phyloP scores from a whole-genome alignment of 2,329 filamentous ascomycete genomes.

The Cadophora sp. region DNA sequence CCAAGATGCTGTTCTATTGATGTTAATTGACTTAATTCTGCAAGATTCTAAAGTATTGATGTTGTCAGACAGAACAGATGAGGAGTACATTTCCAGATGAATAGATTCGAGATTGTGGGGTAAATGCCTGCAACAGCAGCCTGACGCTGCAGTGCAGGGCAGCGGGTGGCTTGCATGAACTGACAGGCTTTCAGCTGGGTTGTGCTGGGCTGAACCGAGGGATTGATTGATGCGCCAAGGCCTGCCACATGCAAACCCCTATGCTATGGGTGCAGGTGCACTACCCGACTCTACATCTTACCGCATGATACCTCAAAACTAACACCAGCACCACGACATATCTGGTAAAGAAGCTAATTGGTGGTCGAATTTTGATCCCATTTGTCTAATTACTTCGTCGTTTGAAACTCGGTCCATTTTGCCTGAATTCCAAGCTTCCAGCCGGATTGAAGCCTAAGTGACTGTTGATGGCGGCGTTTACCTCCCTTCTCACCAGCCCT shows the following conservation, averaged over 20 bases:
- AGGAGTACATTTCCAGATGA: background rate
- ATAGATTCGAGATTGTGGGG: background rate
- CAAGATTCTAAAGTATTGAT: background rate
- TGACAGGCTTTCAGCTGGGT: background rate
- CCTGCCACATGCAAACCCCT: background rate
- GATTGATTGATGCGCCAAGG: background rate
- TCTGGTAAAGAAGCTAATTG: background rate
- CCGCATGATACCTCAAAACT: background rate
- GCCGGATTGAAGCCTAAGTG: background rate
- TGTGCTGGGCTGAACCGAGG: background rate
- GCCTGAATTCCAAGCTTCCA: background rate
- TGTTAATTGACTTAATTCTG: background rate
- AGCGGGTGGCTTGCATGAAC: background rate
- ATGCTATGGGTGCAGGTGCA: background rate
- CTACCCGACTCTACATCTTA: background rate
- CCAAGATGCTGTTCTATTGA: background rate
- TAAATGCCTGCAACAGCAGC: background rate
- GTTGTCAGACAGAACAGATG: background rate
- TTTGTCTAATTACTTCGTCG: background rate
- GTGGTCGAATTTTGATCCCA: background rate
- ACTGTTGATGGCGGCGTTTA: background rate
- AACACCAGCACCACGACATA: background rate
- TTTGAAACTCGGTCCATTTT: background rate
- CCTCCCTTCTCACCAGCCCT: background rate
- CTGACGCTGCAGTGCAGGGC: background rate